These are phyloP conservation scores for Claviceps spartinae DNA, from an alignment of 2,329 filamentous ascomycete species.

Conservation along the genomic window DNA sequence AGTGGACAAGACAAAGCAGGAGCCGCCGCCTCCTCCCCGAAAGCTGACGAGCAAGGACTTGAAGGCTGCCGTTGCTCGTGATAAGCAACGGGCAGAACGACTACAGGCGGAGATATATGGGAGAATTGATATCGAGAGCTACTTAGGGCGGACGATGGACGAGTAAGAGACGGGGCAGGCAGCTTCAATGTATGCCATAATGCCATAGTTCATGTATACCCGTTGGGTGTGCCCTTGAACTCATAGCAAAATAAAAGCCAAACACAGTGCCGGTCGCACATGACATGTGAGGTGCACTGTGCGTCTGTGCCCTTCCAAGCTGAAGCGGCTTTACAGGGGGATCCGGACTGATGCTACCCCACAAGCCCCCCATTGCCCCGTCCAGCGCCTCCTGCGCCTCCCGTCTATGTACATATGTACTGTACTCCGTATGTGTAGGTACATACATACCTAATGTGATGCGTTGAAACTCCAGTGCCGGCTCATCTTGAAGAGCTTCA, in stretches of 20 bases:
- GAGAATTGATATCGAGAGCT: constrained; percentile 61
- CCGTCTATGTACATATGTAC: background rate
- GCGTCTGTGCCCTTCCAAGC: background rate
- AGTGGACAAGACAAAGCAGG: constrained; percentile 18
- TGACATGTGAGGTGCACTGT: background rate
- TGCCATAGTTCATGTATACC: too few relatives aligned
- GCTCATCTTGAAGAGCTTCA: background rate
- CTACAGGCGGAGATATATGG: constrained; percentile 61
- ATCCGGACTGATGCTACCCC: background rate
- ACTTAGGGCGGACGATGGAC: constrained; percentile 38
- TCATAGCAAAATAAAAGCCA: too few relatives aligned
- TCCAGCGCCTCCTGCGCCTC: background rate
- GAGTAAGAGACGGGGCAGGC: background rate
- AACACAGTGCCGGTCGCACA: too few relatives aligned
- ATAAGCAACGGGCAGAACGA: constrained; percentile 44
- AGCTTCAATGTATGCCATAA: too few relatives aligned
- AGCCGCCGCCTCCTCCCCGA: constrained; percentile 28
- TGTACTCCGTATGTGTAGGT: too few relatives aligned
- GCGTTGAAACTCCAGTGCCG: background rate
- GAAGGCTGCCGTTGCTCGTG: constrained; percentile 29
- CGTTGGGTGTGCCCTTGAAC: too few relatives aligned
- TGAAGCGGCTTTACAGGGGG: background rate
- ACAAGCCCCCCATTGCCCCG: background rate
- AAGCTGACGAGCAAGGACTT: constrained; percentile 44
- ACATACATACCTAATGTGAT: too few relatives aligned